Conservation (phyloP, 768 basidiomycete species). For the Termitomyces heimii region DNA sequence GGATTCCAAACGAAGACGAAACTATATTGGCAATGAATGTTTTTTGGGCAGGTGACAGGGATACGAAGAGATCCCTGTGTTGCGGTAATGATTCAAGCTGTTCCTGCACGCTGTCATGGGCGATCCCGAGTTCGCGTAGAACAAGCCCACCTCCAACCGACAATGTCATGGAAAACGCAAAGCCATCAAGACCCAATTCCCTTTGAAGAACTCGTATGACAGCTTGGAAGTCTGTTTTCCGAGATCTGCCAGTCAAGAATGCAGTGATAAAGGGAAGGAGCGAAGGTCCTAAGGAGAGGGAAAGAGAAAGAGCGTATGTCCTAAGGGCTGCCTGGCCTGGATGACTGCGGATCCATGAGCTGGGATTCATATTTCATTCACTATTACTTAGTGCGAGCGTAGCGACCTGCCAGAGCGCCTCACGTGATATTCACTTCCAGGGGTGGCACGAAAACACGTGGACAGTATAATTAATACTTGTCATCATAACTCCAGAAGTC, state of each 20-base stretch:
- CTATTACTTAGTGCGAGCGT: too few species aligned
- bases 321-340: slow-evolving; percentile 48
- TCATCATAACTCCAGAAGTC: slow-evolving; percentile 67
- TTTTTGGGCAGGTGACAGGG: slow-evolving; percentile 35
- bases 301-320: slow-evolving; percentile 62
- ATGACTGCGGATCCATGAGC: slow-evolving; percentile 10
- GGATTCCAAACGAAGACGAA: slow-evolving; percentile 50
- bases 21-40: slow-evolving; percentile 54
- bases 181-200: slow-evolving; percentile 57
- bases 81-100: neutral
- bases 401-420: too few species aligned
- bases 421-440: neutral
- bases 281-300: slow-evolving; percentile 61
- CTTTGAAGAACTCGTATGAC: slow-evolving; percentile 39
- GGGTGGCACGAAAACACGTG: neutral
- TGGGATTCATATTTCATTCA: slow-evolving; percentile 7
- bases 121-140: slow-evolving; percentile 40
- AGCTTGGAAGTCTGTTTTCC: slow-evolving; percentile 17
- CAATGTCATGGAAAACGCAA: slow-evolving; percentile 63
- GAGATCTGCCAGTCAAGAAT: slow-evolving; percentile 16
- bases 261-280: slow-evolving; percentile 48
- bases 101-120: neutral
- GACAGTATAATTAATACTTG: neutral
- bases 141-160: slow-evolving; percentile 61
- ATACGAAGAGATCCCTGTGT: slow-evolving; percentile 9